Base-by-base conservation (phyloP, 306 rosid genomes). In the Vigna radiata region DNA sequence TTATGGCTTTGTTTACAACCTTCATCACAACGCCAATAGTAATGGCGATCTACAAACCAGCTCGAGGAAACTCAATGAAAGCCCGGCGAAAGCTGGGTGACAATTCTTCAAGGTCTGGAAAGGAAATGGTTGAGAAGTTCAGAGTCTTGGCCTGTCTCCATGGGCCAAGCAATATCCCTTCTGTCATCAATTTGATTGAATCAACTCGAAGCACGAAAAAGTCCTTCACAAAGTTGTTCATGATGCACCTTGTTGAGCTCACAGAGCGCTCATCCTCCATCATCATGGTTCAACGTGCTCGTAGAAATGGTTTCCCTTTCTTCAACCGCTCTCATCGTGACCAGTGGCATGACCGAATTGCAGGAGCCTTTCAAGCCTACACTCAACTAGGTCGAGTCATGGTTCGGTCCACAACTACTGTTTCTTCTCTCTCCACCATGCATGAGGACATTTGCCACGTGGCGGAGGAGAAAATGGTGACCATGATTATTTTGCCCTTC, bases 1-100 rank as follows among this genome's bases (percentile, higher is more conserved):
- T 94, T 0, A 94, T 92, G 98, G 98, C 97, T 29, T 82, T 94
- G 4, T 88, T 92, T 75, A 92, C 97, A 0, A 94, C 98, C 68
- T 94, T 94, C 85, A 88, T 94, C 29, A 94, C 97, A 56, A 90
- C 96, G 9, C 97, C 96, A 12, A 11, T 84, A 1, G 96, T 90
- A 23, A 89, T 90, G 93, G 93, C 91, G 23, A 70, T 94, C 6
- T 88, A 92, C 75, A 90, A 87, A 68, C 92, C 96, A 4, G 87
- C 93, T 0, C 88, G 95, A 4, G 78, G 83, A n/a, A 41, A 43
- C 33, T 8, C 75, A 23, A 0, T 16, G 5, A 82, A 49, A 19
- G 68, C 85, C 9, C 87, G 36, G 59, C 86, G 92, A 3, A 93
- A 87, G 37, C 87, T 91, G 12, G 68, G 83, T 0, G 90, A 88